Evolutionary conservation across 208 protist genomes (phyloP).

Genomic region (Porcisia hertigi): DNA sequence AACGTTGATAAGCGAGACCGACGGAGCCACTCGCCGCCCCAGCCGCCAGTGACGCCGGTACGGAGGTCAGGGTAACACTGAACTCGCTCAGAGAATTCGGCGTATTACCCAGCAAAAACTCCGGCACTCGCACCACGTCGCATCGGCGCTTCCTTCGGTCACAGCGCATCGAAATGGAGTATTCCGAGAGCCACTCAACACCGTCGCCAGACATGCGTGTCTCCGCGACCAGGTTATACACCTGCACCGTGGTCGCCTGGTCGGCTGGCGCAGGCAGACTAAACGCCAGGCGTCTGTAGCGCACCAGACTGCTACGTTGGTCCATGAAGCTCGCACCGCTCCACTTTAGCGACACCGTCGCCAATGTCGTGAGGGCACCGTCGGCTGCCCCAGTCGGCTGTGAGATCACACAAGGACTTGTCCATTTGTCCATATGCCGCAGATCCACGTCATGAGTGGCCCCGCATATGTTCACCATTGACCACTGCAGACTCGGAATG

Average conservation of each 20-base stretch:
- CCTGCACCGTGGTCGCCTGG: constrained; percentile 8
- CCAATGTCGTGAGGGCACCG: neutral
- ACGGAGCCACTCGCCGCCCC: constrained; percentile 31
- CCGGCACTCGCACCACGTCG: constrained; percentile 31
- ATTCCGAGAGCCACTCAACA: constrained; percentile 1
- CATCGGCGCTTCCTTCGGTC: constrained; percentile 30
- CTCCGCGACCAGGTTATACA: constrained; percentile 17
- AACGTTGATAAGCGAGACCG: constrained; percentile 63
- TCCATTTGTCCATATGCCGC: constrained; percentile 33
- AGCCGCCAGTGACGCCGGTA: constrained; percentile 22
- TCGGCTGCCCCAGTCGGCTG: constrained; percentile 1
- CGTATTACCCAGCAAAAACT: constrained; percentile 20
- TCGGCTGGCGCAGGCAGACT: constrained; percentile 33
- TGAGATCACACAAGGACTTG: constrained; percentile 21
- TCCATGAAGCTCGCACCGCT: constrained; percentile 21
- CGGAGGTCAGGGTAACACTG: constrained; percentile 7
- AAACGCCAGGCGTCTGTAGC: constrained; percentile 44
- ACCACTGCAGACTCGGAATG: constrained; percentile 60
- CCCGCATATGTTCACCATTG: constrained; percentile 67
- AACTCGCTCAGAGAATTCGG: neutral
- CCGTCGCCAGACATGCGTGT: constrained; percentile 13
- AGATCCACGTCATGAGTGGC: constrained; percentile 29
- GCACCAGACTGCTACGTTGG: constrained; percentile 33
- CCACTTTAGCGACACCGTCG: constrained; percentile 38
- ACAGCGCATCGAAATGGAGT: constrained; percentile 24